Evolutionary conservation across 1,139 yeast genomes (phyloP).

Genomic region (Suhomyces coccinellae): DNA sequence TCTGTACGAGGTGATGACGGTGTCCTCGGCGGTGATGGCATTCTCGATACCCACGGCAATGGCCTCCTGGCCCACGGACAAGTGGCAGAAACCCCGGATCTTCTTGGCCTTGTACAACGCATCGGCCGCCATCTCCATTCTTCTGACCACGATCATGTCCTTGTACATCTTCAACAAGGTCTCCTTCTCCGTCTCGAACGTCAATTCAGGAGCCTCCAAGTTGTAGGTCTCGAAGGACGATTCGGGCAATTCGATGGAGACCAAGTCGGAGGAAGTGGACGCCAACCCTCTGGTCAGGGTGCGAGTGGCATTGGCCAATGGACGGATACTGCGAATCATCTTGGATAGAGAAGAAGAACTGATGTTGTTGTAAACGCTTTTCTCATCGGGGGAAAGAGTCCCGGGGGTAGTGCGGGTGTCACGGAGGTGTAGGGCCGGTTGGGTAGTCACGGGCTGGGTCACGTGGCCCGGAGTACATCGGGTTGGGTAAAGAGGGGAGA

Average conservation of each 20-base stretch:
- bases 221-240: conserved; percentile 83
- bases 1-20: conserved; percentile 94
- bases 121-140: conserved; percentile 99
- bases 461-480: not conserved
- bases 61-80: conserved; percentile 99
- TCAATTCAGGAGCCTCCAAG: conserved; percentile 69
- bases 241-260: conserved; percentile 65
- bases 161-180: conserved; percentile 89
- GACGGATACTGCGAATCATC: conserved; percentile 27
- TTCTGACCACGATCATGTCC: conserved; percentile 90
- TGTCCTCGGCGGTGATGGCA: conserved; percentile 81
- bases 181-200: conserved; percentile 76
- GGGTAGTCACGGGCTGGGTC: not conserved
- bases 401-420: conserved; percentile 13
- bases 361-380: conserved; percentile 6
- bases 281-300: conserved; percentile 37
- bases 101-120: conserved; percentile 97
- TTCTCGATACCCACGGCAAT: conserved; percentile 97
- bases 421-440: conserved; percentile 13
- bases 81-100: conserved; percentile 97
- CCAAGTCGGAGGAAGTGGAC: conserved; percentile 39
- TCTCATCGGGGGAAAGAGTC: conserved; percentile 17
- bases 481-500: not conserved
- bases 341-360: conserved; percentile 6
- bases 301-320: conserved; percentile 18